A percentile compares a stretch with the other conserved stretches of the same genome.
Evolutionary conservation across 2,329 filamentous ascomycete species (phyloP).

Genomic region (Emericellopsis cladophorae): DNA sequence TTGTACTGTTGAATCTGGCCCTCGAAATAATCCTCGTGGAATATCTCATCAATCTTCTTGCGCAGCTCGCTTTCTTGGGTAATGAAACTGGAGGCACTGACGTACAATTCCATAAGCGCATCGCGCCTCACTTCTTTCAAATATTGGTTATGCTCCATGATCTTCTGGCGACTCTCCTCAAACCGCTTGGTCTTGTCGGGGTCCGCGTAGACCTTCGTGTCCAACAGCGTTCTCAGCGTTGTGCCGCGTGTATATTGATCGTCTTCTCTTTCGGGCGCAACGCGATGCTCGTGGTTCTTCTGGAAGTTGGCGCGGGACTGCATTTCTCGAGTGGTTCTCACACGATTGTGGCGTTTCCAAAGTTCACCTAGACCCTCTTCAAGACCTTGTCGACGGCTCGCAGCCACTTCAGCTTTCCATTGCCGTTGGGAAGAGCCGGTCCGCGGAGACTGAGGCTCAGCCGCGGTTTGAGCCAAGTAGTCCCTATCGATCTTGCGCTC

Average conservation of each 20-base stretch:
- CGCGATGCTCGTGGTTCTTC: slow-evolving; percentile 13
- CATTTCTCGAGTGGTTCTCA: neutral
- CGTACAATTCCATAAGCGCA: slow-evolving; percentile 76
- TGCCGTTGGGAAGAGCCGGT: slow-evolving; percentile 9
- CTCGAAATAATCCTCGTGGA: slow-evolving; percentile 48
- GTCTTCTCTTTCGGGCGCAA: slow-evolving; percentile 59
- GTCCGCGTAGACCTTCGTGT: slow-evolving; percentile 44
- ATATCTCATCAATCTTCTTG: slow-evolving; percentile 60
- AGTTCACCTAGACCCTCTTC: slow-evolving; percentile 58
- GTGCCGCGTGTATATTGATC: slow-evolving; percentile 64
- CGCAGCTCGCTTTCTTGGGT: slow-evolving; percentile 67
- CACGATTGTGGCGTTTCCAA: slow-evolving; percentile 36
- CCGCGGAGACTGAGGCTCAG: slow-evolving; percentile 17
- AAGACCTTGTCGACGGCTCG: slow-evolving; percentile 57
- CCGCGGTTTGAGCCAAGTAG: slow-evolving; percentile 50
- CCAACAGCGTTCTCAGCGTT: slow-evolving; percentile 35
- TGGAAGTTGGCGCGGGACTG: neutral
- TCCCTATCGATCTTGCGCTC: slow-evolving; percentile 45
- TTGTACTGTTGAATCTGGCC: slow-evolving; percentile 17
- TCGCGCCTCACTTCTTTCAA: slow-evolving; percentile 44
- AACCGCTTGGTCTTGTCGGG: slow-evolving; percentile 36
- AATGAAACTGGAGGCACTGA: slow-evolving; percentile 80
- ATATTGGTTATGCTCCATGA: no score
- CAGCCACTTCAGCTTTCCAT: slow-evolving; percentile 67
- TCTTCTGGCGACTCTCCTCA: slow-evolving; percentile 26